Percentiles rank a stretch among this genome's conserved stretches.
phyloP scores from a whole-genome alignment of 768 basidiomycete genomes.

The Amanita thiersii region DNA sequence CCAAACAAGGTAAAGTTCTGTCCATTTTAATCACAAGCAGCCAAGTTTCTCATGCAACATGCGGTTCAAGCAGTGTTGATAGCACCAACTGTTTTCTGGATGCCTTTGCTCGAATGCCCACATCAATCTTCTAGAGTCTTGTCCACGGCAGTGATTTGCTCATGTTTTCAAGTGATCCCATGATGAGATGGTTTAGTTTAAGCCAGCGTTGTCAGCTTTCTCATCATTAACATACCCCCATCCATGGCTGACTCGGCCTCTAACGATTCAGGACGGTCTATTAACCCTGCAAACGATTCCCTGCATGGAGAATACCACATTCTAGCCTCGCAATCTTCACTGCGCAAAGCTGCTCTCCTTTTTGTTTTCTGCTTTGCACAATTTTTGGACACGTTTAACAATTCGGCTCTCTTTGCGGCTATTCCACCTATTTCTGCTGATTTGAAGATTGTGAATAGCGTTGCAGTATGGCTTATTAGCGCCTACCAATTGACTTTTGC shows the following conservation, averaged over 20 bases:
- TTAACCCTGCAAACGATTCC: not conserved
- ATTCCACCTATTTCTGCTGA: constrained; percentile 24
- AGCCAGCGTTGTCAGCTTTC: not conserved
- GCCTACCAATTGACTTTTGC: constrained; percentile 36
- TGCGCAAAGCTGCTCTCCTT: constrained; percentile 21
- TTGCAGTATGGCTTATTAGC: constrained; percentile 31
- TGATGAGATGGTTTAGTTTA: too few relatives aligned
- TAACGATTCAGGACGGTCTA: not conserved
- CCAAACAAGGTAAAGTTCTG: too few relatives aligned
- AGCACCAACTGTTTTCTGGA: too few relatives aligned
- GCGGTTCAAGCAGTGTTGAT: too few relatives aligned
- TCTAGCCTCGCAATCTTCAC: not conserved
- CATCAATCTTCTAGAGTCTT: too few relatives aligned
- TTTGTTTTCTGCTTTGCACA: constrained; percentile 30
- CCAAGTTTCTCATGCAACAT: too few relatives aligned
- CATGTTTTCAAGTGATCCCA: not conserved
- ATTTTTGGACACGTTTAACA: constrained; percentile 37
- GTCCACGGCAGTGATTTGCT: too few relatives aligned
- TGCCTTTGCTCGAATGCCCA: too few relatives aligned
- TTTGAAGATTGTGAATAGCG: constrained; percentile 15
- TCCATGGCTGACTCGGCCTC: not conserved
- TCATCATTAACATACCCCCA: not conserved
- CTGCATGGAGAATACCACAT: not conserved
- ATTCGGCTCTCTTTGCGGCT: constrained; percentile 30
- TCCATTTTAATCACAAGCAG: too few relatives aligned